phyloP scores from a whole-genome alignment of 2,329 filamentous ascomycete genomes.

The Ceratocystis cubensis region DNA sequence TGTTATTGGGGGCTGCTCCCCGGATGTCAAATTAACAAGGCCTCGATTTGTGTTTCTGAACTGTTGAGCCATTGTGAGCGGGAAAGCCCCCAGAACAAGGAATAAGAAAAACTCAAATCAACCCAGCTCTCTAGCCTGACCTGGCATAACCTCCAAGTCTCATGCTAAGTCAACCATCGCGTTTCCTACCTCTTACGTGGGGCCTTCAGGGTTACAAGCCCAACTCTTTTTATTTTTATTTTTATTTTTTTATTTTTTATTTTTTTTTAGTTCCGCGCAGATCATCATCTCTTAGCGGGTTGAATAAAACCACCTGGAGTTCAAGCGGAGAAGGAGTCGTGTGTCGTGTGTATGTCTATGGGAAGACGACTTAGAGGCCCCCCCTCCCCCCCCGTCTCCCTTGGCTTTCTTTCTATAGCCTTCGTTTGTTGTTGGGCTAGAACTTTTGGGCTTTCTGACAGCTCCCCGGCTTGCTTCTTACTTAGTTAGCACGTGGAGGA shows the following conservation, averaged over 20 bases:
- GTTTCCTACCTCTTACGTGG: neutral
- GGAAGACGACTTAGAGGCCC: neutral
- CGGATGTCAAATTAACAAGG: neutral
- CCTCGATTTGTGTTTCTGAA: neutral
- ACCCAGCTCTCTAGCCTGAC: neutral
- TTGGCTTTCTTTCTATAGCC: neutral
- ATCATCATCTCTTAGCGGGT: slow-evolving; percentile 3
- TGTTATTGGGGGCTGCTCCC: neutral
- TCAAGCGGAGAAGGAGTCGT: neutral
- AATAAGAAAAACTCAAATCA: slow-evolving; percentile 7
- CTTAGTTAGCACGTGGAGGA: slow-evolving; percentile 6
- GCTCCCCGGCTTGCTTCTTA: neutral
- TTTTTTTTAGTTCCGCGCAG: neutral
- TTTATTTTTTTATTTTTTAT: neutral
- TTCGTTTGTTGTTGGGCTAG: neutral
- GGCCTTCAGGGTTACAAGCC: neutral
- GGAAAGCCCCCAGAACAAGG: neutral
- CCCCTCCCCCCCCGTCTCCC: neutral
- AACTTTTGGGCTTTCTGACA: slow-evolving; percentile 1
- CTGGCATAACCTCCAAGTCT: neutral
- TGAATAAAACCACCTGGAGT: neutral
- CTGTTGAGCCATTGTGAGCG: neutral
- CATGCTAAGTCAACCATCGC: neutral
- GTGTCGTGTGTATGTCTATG: neutral
- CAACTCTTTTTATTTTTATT: neutral